Evolutionary conservation across 441 rosid genomes (phyloP), one percentile per base, ranked within the genome.

Genomic region (Manihot esculenta): DNA sequence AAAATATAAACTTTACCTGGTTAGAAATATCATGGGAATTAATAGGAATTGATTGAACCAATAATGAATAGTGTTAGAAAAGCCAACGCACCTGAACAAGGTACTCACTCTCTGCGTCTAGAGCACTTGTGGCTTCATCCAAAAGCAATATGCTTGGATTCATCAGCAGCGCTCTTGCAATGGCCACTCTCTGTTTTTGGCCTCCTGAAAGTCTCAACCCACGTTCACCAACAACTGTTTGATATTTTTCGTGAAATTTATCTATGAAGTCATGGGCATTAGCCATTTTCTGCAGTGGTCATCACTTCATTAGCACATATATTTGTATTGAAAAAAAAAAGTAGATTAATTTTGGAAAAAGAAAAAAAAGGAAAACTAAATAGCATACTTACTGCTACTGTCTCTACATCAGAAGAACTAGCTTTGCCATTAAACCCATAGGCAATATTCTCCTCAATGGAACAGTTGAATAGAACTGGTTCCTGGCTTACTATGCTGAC

Each of bases 121-220:
- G 84, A 66, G 99, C 99, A 78, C 99, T 94, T 0, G 97, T 94
- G 72, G 97, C 97, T 88, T 94, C 99, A 78, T 94, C 97, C 49
- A 94, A 78, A 10, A 94, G 87, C 71, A 94, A 82, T 74, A 94
- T 81, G 63, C 76, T 87, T 0, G 99, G 99, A 80, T 94, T 84
- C 91, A 89, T 94, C 72, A 94, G 73, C 41, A 94, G 82, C 1
- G 99, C 97, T 78, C 97, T 87, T 1, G 99, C 97, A 53, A 94
- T 92, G 5, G 99, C 99, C 30, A 94, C 75, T 69, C 99, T 86
- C 61, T 94, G 95, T 72, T 94, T 94, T 80, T 94, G 97, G 54
- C 99, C 97, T 9, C 99, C 99, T 0, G 96, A 94, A 35, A 92
- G 90, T 70, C 99, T 88, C 71, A 92, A 64, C 21, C 97, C 97